Evolutionary conservation across 176 grass and related monocot genomes (phyloP), one percentile per base, ranked within the genome.

Genomic region (Luzula sylvatica): DNA sequence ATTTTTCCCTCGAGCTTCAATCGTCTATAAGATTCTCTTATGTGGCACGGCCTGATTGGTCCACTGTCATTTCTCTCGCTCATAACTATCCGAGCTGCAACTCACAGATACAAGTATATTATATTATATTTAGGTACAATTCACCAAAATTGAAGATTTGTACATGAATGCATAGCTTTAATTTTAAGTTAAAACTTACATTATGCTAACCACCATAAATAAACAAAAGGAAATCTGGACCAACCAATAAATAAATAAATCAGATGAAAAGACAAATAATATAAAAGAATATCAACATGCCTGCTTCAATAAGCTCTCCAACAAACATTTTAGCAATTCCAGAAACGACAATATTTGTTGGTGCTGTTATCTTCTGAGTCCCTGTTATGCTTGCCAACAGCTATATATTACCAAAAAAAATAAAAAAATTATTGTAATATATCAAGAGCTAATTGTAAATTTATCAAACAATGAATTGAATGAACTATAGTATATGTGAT

Each of bases 281-380:
- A 35, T 35, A 35, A 64, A 64, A 64, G 8, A 49, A 16, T 48
- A 45, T 50, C 26, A 48, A 72, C 78, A 72, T 87, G 53, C 93
- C 82, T 83, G 86, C 90, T 75, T 98, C 93, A 56, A 98, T 80
- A 48, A 98, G 82, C 52, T 98, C 93, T 11, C 93, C 93, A 45
- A 98, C 81, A 75, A 98, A 92, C 81, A 98, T 75, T 73, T 98
- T 98, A 50, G 72, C 93, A 53, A 98, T 98, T 65, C 92, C 92
- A 65, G 92, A 90, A 26, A 90, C 92, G 24, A 98, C 86, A 35
- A 92, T 98, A 22, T 82, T 87, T 0, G 87, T 98, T 38, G 93
- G 86, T 53, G 80, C 39, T 66, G 86, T 90, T 77, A 98, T 98
- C 65, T 98, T 98, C 71, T 98, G 93, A 72, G 72, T 92, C 35